Evolutionary conservation across 129 eudicot species (phyloP), one percentile per base, ranked within the genome.

Genomic region (Flaveria bidentis): DNA sequence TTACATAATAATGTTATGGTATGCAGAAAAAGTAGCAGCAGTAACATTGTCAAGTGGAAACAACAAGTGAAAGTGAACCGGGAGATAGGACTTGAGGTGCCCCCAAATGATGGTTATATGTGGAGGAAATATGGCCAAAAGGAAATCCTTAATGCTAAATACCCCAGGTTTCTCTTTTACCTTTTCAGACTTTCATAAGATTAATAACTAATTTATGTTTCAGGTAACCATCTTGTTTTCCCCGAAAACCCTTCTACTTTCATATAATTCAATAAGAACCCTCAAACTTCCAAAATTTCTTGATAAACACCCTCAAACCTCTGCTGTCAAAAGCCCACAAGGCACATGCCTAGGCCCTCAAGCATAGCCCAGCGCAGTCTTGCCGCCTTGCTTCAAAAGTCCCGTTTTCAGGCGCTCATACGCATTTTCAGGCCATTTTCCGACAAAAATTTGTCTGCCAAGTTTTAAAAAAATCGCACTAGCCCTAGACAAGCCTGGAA

Each of bases 51-150:
- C 30, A 74, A 67, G 70, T 74, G 75, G 70, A 80, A 74, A 60
- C 75, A 74, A 22, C 84, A 80, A 75, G 84, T 80, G 71, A 80
- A 80, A 73, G 80, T 80, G 53, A 80, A 75, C 45, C 67, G 46
- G 30, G 84, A 80, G 60, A 80, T 80, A 44, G 84, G 84, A 22
- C 84, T 80, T 66, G 84, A 80, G 74, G 84, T 80, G 62, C 84
- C 84, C 55, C 84, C 69, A 67, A 86, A 78, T 39, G 96, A 89
- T 83, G 91, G 86, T 16, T 65, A 72, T 78, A 86, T 87, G 77
- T 89, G 96, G 96, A 87, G 96, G 76, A 89, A 89, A 70, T 89
- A 89, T 55, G 96, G 96, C 45, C 96, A 89, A 55, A 89, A 89
- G 74, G 81, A 74, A 46, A 89, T 87, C 56, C 86, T 82, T 68